Percentiles rank a stretch among this genome's conserved stretches.
These are phyloP conservation scores for Ophiostoma novo-ulmi DNA, from an alignment of 2,329 filamentous ascomycete species.

Conservation along the genomic window DNA sequence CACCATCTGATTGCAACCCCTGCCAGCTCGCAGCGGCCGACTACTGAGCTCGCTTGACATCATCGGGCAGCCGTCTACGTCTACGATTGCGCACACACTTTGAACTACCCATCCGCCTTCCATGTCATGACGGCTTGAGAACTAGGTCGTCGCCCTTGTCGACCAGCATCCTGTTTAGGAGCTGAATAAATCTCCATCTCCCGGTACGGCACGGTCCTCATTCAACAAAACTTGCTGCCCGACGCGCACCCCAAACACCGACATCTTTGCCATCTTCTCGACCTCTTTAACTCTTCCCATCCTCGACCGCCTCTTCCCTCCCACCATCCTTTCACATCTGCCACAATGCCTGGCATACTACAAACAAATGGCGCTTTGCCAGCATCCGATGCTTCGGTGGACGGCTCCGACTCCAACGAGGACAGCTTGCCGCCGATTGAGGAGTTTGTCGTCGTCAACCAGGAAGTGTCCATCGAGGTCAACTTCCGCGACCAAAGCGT, in stretches of 20 bases:
- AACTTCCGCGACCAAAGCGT: slow-evolving; percentile 73
- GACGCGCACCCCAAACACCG: background rate
- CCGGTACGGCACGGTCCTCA: background rate
- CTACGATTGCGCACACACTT: background rate
- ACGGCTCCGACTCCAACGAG: slow-evolving; percentile 21
- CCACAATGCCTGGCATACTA: slow-evolving; percentile 31
- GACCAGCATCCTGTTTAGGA: background rate
- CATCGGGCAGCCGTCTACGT: background rate
- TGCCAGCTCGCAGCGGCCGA: background rate
- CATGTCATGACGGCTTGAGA: slow-evolving; percentile 15
- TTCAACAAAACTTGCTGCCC: background rate
- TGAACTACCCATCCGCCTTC: background rate
- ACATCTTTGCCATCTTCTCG: too few species aligned
- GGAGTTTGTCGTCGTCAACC: slow-evolving; percentile 61
- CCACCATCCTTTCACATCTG: background rate
- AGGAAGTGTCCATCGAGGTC: slow-evolving; percentile 84
- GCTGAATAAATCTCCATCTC: background rate
- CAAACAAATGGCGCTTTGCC: slow-evolving; percentile 23
- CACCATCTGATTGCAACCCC: background rate
- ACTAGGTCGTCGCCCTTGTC: slow-evolving; percentile 15
- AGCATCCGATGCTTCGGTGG: background rate
- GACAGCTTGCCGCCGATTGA: slow-evolving; percentile 25
- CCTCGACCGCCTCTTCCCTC: background rate
- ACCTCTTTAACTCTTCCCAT: too few species aligned
- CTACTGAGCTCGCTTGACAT: background rate